These are phyloP conservation scores for Puccinia hordei DNA, from an alignment of 1,284 basidiomycete genomes.

Conservation along the genomic window DNA sequence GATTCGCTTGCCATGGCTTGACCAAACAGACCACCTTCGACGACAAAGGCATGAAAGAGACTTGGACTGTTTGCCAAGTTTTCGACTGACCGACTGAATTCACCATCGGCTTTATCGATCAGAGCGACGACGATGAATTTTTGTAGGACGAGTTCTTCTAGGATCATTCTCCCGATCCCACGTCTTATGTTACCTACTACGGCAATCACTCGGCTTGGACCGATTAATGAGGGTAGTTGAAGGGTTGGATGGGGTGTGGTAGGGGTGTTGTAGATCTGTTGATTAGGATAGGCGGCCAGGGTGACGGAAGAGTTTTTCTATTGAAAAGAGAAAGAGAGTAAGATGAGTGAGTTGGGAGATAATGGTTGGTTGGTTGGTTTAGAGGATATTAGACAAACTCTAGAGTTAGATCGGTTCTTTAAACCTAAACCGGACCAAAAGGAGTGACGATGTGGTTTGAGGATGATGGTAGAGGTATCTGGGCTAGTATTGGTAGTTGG, in stretches of 20 bases:
- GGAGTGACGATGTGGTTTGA: too few relatives aligned
- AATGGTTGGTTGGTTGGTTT: too few relatives aligned
- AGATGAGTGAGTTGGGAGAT: too few relatives aligned
- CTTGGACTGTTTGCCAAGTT: constrained; percentile 21
- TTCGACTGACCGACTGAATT: constrained; percentile 30
- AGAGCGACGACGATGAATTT: constrained; percentile 44
- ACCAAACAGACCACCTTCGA: constrained; percentile 18
- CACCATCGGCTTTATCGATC: constrained; percentile 26
- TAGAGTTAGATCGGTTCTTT: too few relatives aligned
- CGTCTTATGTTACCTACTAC: constrained; percentile 47
- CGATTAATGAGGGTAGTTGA: constrained; percentile 56
- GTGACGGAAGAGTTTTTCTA: constrained; percentile 31
- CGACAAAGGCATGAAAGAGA: constrained; percentile 36
- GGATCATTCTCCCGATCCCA: constrained; percentile 30
- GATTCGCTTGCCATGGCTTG: neutral
- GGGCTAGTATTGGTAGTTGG: too few relatives aligned
- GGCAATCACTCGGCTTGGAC: constrained; percentile 52
- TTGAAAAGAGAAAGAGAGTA: too few relatives aligned
- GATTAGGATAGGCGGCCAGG: constrained; percentile 53
- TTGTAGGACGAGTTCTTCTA: constrained; percentile 34
- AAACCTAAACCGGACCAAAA: too few relatives aligned
- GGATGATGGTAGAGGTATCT: too few relatives aligned
- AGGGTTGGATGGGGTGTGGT: constrained; percentile 65
- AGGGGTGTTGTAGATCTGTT: constrained; percentile 59
- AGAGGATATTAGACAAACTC: too few relatives aligned